Conservation (phyloP, 1,284 basidiomycete species). For the Trichosporon sp. region DNA sequence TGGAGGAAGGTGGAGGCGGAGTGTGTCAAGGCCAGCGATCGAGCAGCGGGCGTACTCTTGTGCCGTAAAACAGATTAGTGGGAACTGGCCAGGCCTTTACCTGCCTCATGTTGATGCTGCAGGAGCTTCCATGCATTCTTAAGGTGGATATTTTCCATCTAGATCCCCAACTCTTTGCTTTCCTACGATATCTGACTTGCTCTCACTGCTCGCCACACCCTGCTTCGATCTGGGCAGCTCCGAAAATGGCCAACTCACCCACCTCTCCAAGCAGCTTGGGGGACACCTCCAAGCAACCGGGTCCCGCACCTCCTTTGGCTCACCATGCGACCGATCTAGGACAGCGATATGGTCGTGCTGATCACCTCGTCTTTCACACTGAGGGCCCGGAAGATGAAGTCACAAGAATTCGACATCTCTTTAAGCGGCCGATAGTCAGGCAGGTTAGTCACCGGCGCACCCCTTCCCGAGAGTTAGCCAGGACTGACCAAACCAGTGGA, state of each 20-base stretch:
- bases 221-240: not conserved
- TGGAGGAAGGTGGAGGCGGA: constrained; percentile 1
- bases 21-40: not conserved
- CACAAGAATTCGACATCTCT: constrained; percentile 20
- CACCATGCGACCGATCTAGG: not conserved
- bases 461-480: not conserved
- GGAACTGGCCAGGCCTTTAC: not conserved
- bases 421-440: constrained; percentile 24
- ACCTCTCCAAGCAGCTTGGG: not conserved
- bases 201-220: not conserved
- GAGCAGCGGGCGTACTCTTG: not conserved
- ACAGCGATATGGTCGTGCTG: not conserved
- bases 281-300: not conserved
- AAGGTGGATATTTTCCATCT: not conserved
- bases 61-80: not conserved
- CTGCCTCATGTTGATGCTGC: not conserved
- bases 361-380: constrained; percentile 7
- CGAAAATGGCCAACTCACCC: not conserved
- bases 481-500: constrained; percentile 9
- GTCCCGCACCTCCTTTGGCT: not conserved
- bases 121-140: not conserved
- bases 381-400: constrained; percentile 11
- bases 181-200: not conserved
- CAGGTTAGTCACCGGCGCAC: constrained; percentile 22
- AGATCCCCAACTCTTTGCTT: not conserved